Percentiles rank a stretch among this genome's conserved stretches.
Evolutionary conservation across 306 rosid species (phyloP).

Genomic region (Trifolium subterraneum): DNA sequence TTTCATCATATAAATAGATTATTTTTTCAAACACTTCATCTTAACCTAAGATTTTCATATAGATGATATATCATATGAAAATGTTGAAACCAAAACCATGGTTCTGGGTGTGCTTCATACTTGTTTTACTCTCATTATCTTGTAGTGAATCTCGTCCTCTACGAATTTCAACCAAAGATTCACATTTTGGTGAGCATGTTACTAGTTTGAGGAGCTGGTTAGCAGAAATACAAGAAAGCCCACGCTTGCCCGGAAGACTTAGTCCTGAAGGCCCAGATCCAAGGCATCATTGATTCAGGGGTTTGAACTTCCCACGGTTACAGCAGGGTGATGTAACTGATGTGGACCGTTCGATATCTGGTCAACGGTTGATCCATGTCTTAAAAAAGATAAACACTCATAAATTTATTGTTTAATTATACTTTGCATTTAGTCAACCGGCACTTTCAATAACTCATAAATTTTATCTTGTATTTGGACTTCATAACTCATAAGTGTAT

Average conservation of each 20-base stretch:
- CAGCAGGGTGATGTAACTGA: no score
- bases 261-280: slow-evolving; percentile 47
- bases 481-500: not conserved
- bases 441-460: no score
- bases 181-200: slow-evolving; percentile 6
- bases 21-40: slow-evolving; percentile 13
- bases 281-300: slow-evolving; percentile 39
- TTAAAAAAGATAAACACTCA: no score
- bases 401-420: no score
- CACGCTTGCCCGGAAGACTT: slow-evolving; percentile 32
- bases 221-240: slow-evolving; percentile 11
- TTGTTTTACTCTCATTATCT: slow-evolving; percentile 15
- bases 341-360: no score
- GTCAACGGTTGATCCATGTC: no score
- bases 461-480: not conserved
- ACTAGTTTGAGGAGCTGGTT: not conserved
- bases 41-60: slow-evolving; percentile 14
- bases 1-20: not conserved
- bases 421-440: no score
- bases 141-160: slow-evolving; percentile 26
- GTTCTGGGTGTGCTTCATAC: not conserved
- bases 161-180: slow-evolving; percentile 10
- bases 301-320: no score
- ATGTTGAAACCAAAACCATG: slow-evolving; percentile 17
- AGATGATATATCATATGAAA: slow-evolving; percentile 3